Evolutionary conservation across 2,329 filamentous ascomycete genomes (phyloP).

Genomic region (Alternaria viburni): DNA sequence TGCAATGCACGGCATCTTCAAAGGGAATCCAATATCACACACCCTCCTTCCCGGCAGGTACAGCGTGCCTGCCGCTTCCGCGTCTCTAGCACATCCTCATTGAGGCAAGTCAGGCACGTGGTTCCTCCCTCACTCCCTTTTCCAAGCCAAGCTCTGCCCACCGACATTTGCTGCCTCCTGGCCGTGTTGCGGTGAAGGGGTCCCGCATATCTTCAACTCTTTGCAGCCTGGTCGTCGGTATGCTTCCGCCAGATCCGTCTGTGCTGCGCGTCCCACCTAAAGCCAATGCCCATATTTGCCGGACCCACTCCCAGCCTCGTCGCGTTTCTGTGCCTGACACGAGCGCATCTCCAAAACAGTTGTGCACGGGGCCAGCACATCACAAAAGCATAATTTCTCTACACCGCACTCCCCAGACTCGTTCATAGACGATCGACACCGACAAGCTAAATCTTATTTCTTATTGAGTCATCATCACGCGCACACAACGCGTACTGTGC

Average conservation of each 20-base stretch:
- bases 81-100: not conserved
- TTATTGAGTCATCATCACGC: not conserved
- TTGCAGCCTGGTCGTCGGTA: conserved; percentile 12
- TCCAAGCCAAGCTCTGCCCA: not conserved
- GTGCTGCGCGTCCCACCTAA: conserved; percentile 37
- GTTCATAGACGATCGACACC: conserved; percentile 1
- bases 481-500: conserved; percentile 15
- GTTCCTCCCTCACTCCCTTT: not conserved
- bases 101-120: not conserved
- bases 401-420: not conserved
- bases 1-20: not conserved
- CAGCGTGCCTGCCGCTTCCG: not conserved
- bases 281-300: conserved; percentile 30
- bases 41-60: not conserved
- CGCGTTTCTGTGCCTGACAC: conserved; percentile 29
- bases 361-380: conserved; percentile 13
- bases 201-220: conserved; percentile 8
- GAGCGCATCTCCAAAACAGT: conserved; percentile 5
- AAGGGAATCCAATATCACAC: not conserved
- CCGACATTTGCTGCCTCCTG: conserved; percentile 10
- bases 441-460: conserved; percentile 3
- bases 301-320: conserved; percentile 36
- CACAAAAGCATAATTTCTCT: conserved; percentile 6
- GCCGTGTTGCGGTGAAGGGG: conserved; percentile 12
- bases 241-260: conserved; percentile 47